Base-by-base conservation (phyloP, 257 asterid species). In the Capsicum pubescens region DNA sequence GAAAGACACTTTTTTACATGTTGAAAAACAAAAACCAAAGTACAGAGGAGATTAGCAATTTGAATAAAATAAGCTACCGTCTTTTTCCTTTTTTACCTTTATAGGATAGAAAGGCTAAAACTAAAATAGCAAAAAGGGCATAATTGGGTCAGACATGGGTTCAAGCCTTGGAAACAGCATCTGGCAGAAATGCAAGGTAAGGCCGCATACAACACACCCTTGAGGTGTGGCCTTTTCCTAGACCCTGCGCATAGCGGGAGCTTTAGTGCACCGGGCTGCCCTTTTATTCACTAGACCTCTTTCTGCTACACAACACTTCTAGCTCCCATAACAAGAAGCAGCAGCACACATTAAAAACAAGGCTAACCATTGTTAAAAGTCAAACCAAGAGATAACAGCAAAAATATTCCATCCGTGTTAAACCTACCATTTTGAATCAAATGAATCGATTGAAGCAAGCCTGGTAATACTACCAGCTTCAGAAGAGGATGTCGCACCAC, bases 391-490 rank as follows among this genome's bases (percentile, higher is more conserved):
- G 50, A 14, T 26, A 26, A 39, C 26, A 77, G 50, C 64, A 7
- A 54, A 71, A 21, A 26, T 54, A 54, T 55, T 36, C 60, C 60
- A 72, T 19, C 8, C 3, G 59, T 26, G 82, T 54, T 21, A 54
- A 54, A 82, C 91, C 84, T 84, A 95, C 99, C 99, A 97, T 91
- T 93, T 95, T 74, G 99, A 97, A 86, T 97, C 99, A 63, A 95
- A 95, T 69, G 99, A 97, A 85, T 97, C 99, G 14, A 97, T 97
- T 10, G 99, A 95, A 74, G 99, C 98, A 85, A 97, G 99, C 88
- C 97, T 92, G 82, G 98, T 97, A 83, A 97, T 77, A 90, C 95
- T 97, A 77, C 92, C 92, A 76, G 91, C 84, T 86, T 90, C 97
- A 8, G 97, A 92, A 86, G 92, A 89, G 39, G 93, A 87, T 13